Evolutionary conservation across 805 yeast genomes (phyloP).

Genomic region (Kregervanrija fluxuum): DNA sequence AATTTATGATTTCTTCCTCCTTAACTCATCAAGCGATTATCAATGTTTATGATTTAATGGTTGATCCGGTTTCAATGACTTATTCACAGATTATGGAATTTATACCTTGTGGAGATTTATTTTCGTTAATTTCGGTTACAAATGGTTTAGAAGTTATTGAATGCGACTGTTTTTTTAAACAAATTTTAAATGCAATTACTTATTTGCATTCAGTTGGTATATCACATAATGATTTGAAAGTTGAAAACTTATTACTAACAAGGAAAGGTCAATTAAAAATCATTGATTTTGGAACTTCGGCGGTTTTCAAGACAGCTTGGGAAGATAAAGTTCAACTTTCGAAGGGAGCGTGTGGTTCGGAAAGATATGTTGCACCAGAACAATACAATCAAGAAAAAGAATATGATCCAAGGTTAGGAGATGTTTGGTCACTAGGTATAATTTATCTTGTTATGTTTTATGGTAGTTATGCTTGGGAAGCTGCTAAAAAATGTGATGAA

Average conservation of each 20-base stretch:
- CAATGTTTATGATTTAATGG: constrained; percentile 74
- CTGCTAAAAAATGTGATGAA: constrained; percentile 32
- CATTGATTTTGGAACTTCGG: constrained; percentile 87
- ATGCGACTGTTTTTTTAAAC: constrained; percentile 87
- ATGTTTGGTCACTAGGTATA: constrained; percentile 85
- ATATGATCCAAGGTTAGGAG: constrained; percentile 75
- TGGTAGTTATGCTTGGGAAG: constrained; percentile 32
- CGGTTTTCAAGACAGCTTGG: constrained; percentile 88
- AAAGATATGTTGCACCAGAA: constrained; percentile 90
- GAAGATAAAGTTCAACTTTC: constrained; percentile 63
- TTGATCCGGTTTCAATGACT: constrained; percentile 58
- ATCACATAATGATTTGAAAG: constrained; percentile 88
- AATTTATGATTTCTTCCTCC: constrained; percentile 80
- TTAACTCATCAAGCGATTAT: constrained; percentile 70
- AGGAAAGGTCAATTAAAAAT: constrained; percentile 59
- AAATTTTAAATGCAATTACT: constrained; percentile 70
- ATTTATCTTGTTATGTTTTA: constrained; percentile 59
- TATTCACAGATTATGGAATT: constrained; percentile 93
- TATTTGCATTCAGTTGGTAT: constrained; percentile 90
- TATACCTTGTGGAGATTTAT: constrained; percentile 82
- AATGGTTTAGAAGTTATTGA: constrained; percentile 54
- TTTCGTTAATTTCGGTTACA: constrained; percentile 46
- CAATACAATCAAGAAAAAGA: constrained; percentile 49
- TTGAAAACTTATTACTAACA: constrained; percentile 75
- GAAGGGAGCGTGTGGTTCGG: constrained; percentile 79